A percentile compares a stretch with the other conserved stretches of the same genome.
Conservation (phyloP, 148 eudicot species). For the Chenopodium quinoa region DNA sequence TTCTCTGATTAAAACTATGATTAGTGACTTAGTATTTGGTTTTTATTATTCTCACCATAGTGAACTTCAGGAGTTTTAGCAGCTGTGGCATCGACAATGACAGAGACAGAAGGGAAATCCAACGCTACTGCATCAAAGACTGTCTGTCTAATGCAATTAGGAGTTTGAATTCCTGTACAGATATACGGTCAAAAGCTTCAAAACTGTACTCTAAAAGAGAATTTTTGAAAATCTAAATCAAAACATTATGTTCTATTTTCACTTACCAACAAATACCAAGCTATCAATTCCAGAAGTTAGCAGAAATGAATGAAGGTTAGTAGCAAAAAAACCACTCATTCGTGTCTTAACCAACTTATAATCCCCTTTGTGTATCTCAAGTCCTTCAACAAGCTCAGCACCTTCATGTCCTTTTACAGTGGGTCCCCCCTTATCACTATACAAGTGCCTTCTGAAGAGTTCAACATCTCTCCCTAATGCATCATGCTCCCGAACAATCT, state of each 20-base stretch:
- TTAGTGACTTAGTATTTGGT: too few relatives aligned
- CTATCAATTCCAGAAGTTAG: conserved; percentile 61
- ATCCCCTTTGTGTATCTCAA: conserved; percentile 62
- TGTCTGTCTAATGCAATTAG: conserved; percentile 94
- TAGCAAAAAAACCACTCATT: conserved; percentile 90
- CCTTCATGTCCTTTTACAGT: conserved; percentile 67
- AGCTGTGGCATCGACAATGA: conserved; percentile 92
- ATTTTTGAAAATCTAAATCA: background rate
- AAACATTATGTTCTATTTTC: background rate
- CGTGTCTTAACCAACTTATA: conserved; percentile 91
- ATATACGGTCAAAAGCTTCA: background rate
- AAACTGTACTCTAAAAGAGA: background rate
- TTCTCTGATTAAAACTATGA: background rate
- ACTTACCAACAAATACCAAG: conserved; percentile 66
- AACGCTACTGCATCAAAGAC: conserved; percentile 94
- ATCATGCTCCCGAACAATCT: conserved; percentile 99
- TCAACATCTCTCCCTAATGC: conserved; percentile 92
- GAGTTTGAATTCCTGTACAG: conserved; percentile 92
- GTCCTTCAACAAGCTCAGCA: conserved; percentile 82
- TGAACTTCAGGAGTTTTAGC: conserved; percentile 89
- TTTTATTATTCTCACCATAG: conserved; percentile 40
- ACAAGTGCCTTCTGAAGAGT: conserved; percentile 71
- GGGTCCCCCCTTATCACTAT: conserved; percentile 60
- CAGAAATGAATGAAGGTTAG: conserved; percentile 73
- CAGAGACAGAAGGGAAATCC: conserved; percentile 76